Evolutionary conservation across 148 eudicot species (phyloP).

Genomic region (Salicornia ramosissima): DNA sequence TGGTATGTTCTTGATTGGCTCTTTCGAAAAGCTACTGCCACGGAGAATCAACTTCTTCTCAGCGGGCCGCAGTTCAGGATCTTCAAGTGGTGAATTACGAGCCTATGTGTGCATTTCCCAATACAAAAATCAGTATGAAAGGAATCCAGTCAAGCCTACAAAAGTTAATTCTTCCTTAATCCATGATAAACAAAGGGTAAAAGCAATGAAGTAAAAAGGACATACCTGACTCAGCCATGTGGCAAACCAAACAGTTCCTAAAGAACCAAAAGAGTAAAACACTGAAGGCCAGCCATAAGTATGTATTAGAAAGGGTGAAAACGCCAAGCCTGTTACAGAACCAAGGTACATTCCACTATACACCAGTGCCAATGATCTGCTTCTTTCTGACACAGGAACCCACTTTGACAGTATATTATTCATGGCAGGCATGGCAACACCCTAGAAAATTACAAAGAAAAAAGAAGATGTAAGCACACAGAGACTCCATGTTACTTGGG

Average conservation of each 20-base stretch:
- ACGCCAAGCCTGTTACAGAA: slow-evolving; percentile 89
- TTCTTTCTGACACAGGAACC: slow-evolving; percentile 97
- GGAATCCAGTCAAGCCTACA: not conserved
- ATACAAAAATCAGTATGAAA: not conserved
- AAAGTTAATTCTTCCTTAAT: not conserved
- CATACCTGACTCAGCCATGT: slow-evolving; percentile 74
- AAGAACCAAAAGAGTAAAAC: slow-evolving; percentile 90
- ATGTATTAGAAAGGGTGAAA: slow-evolving; percentile 83
- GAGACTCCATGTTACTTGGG: not conserved
- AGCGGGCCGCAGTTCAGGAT: slow-evolving; percentile 61
- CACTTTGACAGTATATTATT: slow-evolving; percentile 86
- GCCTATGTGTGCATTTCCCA: slow-evolving; percentile 44
- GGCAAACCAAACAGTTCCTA: slow-evolving; percentile 87
- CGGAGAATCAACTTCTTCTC: slow-evolving; percentile 76
- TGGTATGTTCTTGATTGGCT: slow-evolving; percentile 72
- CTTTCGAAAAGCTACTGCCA: slow-evolving; percentile 47
- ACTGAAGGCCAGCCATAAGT: slow-evolving; percentile 92
- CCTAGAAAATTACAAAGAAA: slow-evolving; percentile 44
- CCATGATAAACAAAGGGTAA: not conserved
- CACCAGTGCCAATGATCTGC: slow-evolving; percentile 88
- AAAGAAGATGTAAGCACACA: slow-evolving; percentile 1
- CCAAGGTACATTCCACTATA: slow-evolving; percentile 99
- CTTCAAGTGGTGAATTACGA: slow-evolving; percentile 82
- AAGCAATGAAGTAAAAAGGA: slow-evolving; percentile 4
- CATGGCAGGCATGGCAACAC: slow-evolving; percentile 99